Percentiles rank a stretch among this genome's conserved stretches.
phyloP scores from a whole-genome alignment of 1,139 yeast genomes.

The Debaryomyces udenii region DNA sequence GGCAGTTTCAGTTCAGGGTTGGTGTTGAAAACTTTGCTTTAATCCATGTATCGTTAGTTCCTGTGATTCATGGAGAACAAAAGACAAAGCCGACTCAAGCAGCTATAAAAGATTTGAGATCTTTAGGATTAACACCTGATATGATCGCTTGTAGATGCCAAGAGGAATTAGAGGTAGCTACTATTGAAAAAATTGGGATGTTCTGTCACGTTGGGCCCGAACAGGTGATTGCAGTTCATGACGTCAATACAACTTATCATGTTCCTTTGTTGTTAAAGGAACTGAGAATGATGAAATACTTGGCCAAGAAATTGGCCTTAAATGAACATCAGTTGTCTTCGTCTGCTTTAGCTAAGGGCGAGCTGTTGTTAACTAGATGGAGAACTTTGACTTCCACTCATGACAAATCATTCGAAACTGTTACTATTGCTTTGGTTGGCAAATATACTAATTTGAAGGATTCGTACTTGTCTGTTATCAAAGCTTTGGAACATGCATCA shows the following conservation, averaged over 20 bases:
- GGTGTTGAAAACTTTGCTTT: conserved; percentile 93
- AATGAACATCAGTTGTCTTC: conserved; percentile 51
- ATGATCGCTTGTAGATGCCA: conserved; percentile 98
- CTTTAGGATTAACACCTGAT: conserved; percentile 92
- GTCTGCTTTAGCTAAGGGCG: conserved; percentile 68
- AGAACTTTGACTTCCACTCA: conserved; percentile 70
- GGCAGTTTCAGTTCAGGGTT: conserved; percentile 98
- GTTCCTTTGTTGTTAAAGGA: conserved; percentile 90
- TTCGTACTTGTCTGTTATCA: conserved; percentile 91
- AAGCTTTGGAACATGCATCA: conserved; percentile 92
- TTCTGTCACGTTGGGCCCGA: conserved; percentile 98
- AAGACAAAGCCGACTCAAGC: conserved; percentile 99
- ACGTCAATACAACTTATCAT: conserved; percentile 95
- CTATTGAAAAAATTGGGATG: conserved; percentile 96
- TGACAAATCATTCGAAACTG: conserved; percentile 83
- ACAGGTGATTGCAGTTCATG: conserved; percentile 96
- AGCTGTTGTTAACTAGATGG: conserved; percentile 75
- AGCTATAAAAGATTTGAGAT: conserved; percentile 94
- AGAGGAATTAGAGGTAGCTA: conserved; percentile 75
- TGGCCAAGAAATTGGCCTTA: conserved; percentile 69
- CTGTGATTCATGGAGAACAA: conserved; percentile 97
- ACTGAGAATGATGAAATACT: conserved; percentile 79
- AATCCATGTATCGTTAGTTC: conserved; percentile 95
- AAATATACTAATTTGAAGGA: conserved; percentile 95
- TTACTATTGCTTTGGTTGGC: conserved; percentile 95